Evolutionary conservation across 495 filamentous ascomycete species (phyloP).

Genomic region (Mytilinidion resinicola): DNA sequence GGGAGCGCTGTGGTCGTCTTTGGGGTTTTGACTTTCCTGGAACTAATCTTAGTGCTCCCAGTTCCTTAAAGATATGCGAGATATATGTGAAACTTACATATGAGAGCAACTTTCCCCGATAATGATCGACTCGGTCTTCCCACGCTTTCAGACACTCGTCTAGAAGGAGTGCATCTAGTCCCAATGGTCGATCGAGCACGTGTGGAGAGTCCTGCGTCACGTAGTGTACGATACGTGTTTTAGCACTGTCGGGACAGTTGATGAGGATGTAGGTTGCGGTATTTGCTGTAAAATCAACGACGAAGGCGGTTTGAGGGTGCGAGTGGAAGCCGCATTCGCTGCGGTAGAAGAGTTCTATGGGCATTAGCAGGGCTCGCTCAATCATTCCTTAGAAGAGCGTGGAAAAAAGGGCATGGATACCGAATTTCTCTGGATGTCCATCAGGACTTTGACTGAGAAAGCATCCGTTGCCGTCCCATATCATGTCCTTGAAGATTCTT

Average conservation of each 20-base stretch:
- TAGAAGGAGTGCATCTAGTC: slow-evolving; percentile 3
- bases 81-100: neutral
- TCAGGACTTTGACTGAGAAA: slow-evolving; percentile 1
- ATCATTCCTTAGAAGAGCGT: neutral
- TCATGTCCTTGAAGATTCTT: slow-evolving; percentile 1
- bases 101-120: neutral
- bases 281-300: neutral
- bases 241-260: slow-evolving; percentile 1
- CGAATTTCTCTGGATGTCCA: neutral
- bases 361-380: neutral
- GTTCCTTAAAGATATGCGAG: too few relatives aligned
- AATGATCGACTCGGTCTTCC: neutral
- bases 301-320: slow-evolving; percentile 1
- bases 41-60: too few relatives aligned
- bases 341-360: slow-evolving; percentile 7
- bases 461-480: slow-evolving; percentile 4
- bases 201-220: neutral
- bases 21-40: too few relatives aligned
- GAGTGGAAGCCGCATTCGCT: neutral
- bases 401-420: neutral
- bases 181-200: neutral
- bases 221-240: neutral
- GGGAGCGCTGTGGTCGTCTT: too few relatives aligned
- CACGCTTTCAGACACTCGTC: slow-evolving; percentile 8
- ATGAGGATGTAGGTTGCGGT: slow-evolving; percentile 6